Conservation (phyloP, 768 basidiomycete species). For the Termitomyces titanicus region DNA sequence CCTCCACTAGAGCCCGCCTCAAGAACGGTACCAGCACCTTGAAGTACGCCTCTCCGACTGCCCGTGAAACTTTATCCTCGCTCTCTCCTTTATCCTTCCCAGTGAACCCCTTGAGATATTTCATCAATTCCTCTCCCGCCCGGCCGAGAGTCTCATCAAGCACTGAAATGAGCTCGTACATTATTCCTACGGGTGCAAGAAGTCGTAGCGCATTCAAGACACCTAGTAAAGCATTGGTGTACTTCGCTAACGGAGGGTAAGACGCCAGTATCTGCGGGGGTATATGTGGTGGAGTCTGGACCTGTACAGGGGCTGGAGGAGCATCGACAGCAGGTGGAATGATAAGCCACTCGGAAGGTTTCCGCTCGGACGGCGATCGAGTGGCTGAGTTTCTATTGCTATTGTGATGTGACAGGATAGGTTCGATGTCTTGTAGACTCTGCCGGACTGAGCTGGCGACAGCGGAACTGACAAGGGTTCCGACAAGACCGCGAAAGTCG, state of each 20-base stretch:
- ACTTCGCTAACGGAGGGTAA: slow-evolving; percentile 72
- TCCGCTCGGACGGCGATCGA: not conserved
- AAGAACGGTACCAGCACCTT: slow-evolving; percentile 68
- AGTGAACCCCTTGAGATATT: slow-evolving; percentile 32
- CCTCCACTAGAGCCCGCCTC: slow-evolving; percentile 64
- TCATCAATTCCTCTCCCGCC: slow-evolving; percentile 42
- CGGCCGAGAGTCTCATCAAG: slow-evolving; percentile 50
- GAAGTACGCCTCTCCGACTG: slow-evolving; percentile 56
- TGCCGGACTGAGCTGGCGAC: slow-evolving; percentile 53
- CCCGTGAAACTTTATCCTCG: slow-evolving; percentile 32
- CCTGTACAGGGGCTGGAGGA: slow-evolving; percentile 13
- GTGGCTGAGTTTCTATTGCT: not conserved
- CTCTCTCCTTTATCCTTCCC: slow-evolving; percentile 15
- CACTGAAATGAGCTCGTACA: slow-evolving; percentile 41
- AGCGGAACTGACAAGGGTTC: slow-evolving; percentile 61
- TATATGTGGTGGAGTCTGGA: slow-evolving; percentile 45
- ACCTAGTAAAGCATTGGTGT: slow-evolving; percentile 68
- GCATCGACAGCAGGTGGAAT: slow-evolving; percentile 27
- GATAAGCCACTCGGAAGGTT: slow-evolving; percentile 53
- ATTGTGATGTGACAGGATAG: not conserved
- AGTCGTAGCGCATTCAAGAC: slow-evolving; percentile 80
- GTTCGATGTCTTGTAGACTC: slow-evolving; percentile 34
- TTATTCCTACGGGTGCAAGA: slow-evolving; percentile 66
- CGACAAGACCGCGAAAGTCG: slow-evolving; percentile 75
- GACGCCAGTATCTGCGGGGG: slow-evolving; percentile 71